Conservation (phyloP, 495 filamentous ascomycete genomes). For the Annulohypoxylon bovei region DNA sequence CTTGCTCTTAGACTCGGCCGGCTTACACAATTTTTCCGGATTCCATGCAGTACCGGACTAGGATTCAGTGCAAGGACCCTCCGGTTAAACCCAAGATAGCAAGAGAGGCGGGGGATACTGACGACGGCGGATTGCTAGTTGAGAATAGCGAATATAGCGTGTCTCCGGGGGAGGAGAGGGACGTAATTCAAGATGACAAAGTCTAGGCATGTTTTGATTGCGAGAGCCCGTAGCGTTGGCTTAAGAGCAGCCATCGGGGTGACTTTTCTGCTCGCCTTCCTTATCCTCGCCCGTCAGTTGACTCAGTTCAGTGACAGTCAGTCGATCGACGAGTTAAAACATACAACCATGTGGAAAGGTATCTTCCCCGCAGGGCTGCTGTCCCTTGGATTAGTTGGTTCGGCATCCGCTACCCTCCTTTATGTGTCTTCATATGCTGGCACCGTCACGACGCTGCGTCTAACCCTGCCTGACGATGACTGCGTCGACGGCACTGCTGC, state of each 20-base stretch:
- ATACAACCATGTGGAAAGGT: slow-evolving; percentile 43
- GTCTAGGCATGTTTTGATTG: slow-evolving; percentile 22
- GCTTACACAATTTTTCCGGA: slow-evolving; percentile 32
- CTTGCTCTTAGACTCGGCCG: slow-evolving; percentile 22
- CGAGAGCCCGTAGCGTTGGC: slow-evolving; percentile 30
- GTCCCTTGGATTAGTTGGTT: slow-evolving; percentile 45
- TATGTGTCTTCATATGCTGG: slow-evolving; percentile 72
- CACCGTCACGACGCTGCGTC: slow-evolving; percentile 63
- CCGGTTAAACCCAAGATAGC: slow-evolving; percentile 40
- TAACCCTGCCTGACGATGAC: slow-evolving; percentile 46
- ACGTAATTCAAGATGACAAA: slow-evolving; percentile 26
- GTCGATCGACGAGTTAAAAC: slow-evolving; percentile 32
- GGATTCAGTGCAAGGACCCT: slow-evolving; percentile 35
- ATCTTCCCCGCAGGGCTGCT: slow-evolving; percentile 45
- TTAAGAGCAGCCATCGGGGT: slow-evolving; percentile 36
- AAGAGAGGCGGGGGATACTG: slow-evolving; percentile 12
- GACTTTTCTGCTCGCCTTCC: slow-evolving; percentile 36
- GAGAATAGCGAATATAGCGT: slow-evolving; percentile 18
- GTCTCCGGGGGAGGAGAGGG: slow-evolving; percentile 20
- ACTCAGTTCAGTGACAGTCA: slow-evolving; percentile 29
- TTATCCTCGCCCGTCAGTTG: slow-evolving; percentile 39
- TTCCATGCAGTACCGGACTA: slow-evolving; percentile 39
- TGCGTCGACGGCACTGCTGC: slow-evolving; percentile 34
- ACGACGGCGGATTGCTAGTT: slow-evolving; percentile 27
- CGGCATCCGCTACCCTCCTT: slow-evolving; percentile 55